Evolutionary conservation across 345 rosid species (phyloP).

Genomic region (Melastoma malabathricum): DNA sequence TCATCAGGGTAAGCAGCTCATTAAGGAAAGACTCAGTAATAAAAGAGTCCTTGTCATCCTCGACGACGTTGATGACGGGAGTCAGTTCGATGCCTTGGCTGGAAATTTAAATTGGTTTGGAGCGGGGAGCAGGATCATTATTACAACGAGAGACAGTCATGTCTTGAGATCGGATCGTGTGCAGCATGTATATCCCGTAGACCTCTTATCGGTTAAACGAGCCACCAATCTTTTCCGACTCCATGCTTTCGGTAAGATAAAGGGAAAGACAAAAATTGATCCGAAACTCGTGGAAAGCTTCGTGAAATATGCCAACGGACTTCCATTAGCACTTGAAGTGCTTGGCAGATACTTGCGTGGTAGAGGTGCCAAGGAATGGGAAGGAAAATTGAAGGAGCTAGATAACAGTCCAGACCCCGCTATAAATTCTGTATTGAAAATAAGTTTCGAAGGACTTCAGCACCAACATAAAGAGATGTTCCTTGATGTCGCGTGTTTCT

Average conservation of each 20-base stretch:
- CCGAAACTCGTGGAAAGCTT: not conserved
- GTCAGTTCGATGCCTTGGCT: not conserved
- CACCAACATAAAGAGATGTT: not conserved
- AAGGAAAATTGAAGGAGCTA: not conserved
- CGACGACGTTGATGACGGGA: not conserved
- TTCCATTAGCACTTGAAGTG: slow-evolving; percentile 1
- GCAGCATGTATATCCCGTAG: not conserved
- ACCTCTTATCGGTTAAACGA: accelerated
- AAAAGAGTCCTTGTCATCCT: not conserved
- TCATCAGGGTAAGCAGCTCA: not conserved
- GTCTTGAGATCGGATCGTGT: not conserved
- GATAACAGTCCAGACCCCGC: not conserved
- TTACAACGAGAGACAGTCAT: not conserved
- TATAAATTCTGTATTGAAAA: not conserved
- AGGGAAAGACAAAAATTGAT: not conserved
- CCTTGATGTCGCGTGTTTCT: slow-evolving; percentile 4
- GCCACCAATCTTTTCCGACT: not conserved
- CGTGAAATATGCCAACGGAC: not conserved
- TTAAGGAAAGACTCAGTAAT: not conserved
- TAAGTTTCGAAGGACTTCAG: not conserved
- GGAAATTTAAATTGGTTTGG: slow-evolving; percentile 1
- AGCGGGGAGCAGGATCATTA: not conserved
- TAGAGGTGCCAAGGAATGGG: not conserved
- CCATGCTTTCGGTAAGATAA: not conserved
- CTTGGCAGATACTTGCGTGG: not conserved